Evolutionary conservation across 2,329 filamentous ascomycete species (phyloP).

Genomic region (Aaosphaeria arxii): DNA sequence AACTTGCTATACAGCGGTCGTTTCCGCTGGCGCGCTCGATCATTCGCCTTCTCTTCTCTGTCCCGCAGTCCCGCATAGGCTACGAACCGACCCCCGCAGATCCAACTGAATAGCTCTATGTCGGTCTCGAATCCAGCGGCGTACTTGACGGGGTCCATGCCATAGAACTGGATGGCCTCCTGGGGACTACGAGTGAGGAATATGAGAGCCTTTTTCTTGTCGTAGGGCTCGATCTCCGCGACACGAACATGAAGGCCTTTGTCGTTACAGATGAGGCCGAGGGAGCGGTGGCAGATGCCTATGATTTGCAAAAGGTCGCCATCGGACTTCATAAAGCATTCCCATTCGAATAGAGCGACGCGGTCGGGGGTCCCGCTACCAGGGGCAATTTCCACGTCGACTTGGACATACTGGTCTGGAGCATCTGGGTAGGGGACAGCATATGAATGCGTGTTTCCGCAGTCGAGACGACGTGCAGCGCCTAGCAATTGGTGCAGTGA

Average conservation of each 20-base stretch:
- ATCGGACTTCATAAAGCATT: slow-evolving; percentile 65
- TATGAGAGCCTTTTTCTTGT: slow-evolving; percentile 58
- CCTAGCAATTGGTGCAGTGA: slow-evolving; percentile 31
- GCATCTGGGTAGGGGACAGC: slow-evolving; percentile 48
- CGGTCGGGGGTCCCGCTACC: slow-evolving; percentile 22
- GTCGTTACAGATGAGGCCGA: slow-evolving; percentile 66
- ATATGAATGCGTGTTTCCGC: slow-evolving; percentile 36
- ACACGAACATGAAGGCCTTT: slow-evolving; percentile 64
- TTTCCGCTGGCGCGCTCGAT: slow-evolving; percentile 54
- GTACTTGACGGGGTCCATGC: slow-evolving; percentile 53
- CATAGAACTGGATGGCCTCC: slow-evolving; percentile 61
- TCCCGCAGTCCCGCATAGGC: slow-evolving; percentile 37
- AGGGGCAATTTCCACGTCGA: slow-evolving; percentile 63
- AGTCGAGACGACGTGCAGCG: slow-evolving; percentile 36
- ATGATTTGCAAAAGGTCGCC: slow-evolving; percentile 70
- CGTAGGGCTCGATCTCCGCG: slow-evolving; percentile 60
- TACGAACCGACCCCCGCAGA: slow-evolving; percentile 58
- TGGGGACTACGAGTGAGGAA: slow-evolving; percentile 58
- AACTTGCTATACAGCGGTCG: slow-evolving; percentile 60
- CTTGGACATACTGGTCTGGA: slow-evolving; percentile 55
- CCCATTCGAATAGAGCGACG: slow-evolving; percentile 53
- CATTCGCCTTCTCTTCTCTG: slow-evolving; percentile 45
- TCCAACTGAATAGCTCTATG: slow-evolving; percentile 62
- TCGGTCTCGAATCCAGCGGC: slow-evolving; percentile 53
- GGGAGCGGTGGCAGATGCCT: slow-evolving; percentile 60